These are phyloP conservation scores for Henckelia pumila DNA, from an alignment of 257 asterid species.

Conservation along the genomic window DNA sequence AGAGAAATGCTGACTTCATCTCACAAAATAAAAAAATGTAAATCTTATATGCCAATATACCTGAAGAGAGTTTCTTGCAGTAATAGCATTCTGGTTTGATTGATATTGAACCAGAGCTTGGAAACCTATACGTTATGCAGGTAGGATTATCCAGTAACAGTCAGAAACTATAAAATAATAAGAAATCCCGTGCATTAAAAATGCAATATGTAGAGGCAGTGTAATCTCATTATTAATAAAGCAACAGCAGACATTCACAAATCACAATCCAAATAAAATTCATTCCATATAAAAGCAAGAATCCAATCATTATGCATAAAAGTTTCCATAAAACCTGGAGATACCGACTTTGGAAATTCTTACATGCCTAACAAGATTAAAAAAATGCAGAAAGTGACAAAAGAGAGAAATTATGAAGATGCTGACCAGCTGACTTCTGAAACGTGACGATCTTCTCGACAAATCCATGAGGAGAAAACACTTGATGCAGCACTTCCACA, in stretches of 20 bases:
- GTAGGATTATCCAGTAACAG: constrained; percentile 8
- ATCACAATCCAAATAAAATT: constrained; percentile 14
- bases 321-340: constrained; percentile 25
- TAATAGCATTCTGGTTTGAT: constrained; percentile 65
- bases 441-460: constrained; percentile 99
- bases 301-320: constrained; percentile 16
- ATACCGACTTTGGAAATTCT: constrained; percentile 29
- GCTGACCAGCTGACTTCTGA: constrained; percentile 99
- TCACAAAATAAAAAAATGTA: constrained; percentile 12
- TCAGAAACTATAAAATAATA: constrained; percentile 26
- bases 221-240: constrained; percentile 26
- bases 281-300: constrained; percentile 22
- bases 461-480: constrained; percentile 97
- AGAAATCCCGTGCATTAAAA: constrained; percentile 6
- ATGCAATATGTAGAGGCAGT: constrained; percentile 21
- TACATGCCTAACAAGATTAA: constrained; percentile 31
- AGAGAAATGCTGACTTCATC: constrained; percentile 19
- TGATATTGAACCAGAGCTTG: constrained; percentile 94
- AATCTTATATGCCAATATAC: constrained; percentile 30
- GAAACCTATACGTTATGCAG: constrained; percentile 62
- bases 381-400: constrained; percentile 40
- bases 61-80: constrained; percentile 91
- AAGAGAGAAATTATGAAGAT: constrained; percentile 64
- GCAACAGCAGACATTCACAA: constrained; percentile 23
- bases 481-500: constrained; percentile 99